These are phyloP conservation scores for Suillus placidus DNA, from an alignment of 768 basidiomycete species.

Conservation along the genomic window DNA sequence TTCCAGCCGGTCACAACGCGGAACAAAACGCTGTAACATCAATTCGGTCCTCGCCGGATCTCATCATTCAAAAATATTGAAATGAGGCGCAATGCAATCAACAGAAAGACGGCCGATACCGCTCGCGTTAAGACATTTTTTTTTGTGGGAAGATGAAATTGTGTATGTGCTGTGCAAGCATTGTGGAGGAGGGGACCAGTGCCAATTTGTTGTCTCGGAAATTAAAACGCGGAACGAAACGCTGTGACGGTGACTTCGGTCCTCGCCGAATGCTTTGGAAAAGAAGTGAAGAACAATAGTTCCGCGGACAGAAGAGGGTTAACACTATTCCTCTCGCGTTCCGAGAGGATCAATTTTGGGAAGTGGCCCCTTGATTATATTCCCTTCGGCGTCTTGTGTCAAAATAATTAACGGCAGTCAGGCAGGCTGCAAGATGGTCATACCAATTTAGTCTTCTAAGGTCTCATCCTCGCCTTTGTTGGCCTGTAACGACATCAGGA, in stretches of 20 bases:
- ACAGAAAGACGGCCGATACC: conserved; percentile 1
- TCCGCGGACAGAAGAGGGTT: conserved; percentile 7
- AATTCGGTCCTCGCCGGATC: conserved; percentile 9
- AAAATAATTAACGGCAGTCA: neutral
- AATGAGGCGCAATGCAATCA: neutral
- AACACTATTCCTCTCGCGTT: neutral
- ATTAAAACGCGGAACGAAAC: conserved; percentile 5
- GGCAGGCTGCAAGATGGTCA: no score
- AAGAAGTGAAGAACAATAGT: neutral
- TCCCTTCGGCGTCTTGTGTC: neutral
- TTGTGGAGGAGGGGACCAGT: neutral
- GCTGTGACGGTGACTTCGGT: conserved; percentile 6
- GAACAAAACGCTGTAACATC: neutral
- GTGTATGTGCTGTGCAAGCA: neutral
- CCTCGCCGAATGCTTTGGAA: neutral
- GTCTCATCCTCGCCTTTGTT: conserved; percentile 72
- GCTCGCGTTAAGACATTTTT: neutral
- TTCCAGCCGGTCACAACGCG: neutral
- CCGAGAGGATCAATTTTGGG: neutral
- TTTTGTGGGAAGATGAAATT: neutral
- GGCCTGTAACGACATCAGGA: conserved; percentile 49
- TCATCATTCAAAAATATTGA: neutral
- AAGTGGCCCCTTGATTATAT: neutral
- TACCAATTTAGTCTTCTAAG: conserved; percentile 45
- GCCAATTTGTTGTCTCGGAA: conserved; percentile 4